phyloP scores from a whole-genome alignment of 352 stramenopile genomes.

The Globisporangium orthogonon region DNA sequence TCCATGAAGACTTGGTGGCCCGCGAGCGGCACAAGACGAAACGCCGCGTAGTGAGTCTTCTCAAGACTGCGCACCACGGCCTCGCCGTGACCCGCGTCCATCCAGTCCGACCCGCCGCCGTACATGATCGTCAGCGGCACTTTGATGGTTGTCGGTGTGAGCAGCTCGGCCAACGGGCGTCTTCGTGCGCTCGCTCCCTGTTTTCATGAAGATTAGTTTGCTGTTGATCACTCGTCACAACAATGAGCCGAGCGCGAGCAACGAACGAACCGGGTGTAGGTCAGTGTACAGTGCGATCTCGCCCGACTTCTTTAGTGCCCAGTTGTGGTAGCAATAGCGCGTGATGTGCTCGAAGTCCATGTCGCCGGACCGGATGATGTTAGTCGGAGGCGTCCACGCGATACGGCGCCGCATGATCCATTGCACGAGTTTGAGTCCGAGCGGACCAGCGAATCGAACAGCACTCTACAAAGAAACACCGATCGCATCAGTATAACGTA shows the following conservation, averaged over 20 bases:
- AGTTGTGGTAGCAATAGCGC: constrained; percentile 80
- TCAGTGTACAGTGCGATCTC: constrained; percentile 76
- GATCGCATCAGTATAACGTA: background rate
- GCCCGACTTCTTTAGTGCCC: constrained; percentile 59
- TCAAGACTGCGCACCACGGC: constrained; percentile 52
- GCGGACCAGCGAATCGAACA: constrained; percentile 56
- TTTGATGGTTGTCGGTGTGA: constrained; percentile 39
- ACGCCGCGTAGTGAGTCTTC: constrained; percentile 55
- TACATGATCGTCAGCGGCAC: constrained; percentile 82
- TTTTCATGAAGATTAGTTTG: background rate
- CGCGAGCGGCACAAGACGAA: constrained; percentile 55
- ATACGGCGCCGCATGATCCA: constrained; percentile 55
- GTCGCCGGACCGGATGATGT: constrained; percentile 69
- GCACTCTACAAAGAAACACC: constrained; percentile 25
- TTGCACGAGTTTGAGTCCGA: constrained; percentile 46
- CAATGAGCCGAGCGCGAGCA: background rate
- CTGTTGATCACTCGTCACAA: no score
- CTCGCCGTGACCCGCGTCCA: constrained; percentile 60
- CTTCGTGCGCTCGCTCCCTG: constrained; percentile 49
- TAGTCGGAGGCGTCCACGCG: constrained; percentile 52
- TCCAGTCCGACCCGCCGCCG: constrained; percentile 72
- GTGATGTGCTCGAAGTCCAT: constrained; percentile 66
- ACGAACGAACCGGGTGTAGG: constrained; percentile 42
- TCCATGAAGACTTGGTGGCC: constrained; percentile 87
- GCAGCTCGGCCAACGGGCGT: constrained; percentile 42